These are phyloP conservation scores for Lolium multiflorum DNA, from an alignment of 176 grass and related monocot genomes.

Conservation along the genomic window DNA sequence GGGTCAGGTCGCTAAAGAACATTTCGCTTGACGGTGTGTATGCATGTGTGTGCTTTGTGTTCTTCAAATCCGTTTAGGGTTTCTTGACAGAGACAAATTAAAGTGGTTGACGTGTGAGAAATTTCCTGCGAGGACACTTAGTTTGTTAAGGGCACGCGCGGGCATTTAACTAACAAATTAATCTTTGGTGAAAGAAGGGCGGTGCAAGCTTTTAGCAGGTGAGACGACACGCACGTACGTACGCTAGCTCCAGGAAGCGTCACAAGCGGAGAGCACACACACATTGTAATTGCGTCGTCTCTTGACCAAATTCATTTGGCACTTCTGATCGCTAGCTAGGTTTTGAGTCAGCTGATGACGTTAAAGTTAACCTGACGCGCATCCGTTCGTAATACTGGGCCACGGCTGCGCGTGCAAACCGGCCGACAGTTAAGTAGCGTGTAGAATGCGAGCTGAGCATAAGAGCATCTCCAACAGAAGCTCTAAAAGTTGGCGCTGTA, in stretches of 20 bases:
- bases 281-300: not conserved
- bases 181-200: not conserved
- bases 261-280: not conserved
- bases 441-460: not conserved
- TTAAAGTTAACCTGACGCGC: not conserved
- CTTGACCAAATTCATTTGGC: not conserved
- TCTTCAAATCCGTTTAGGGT: not conserved
- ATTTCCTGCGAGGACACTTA: not conserved
- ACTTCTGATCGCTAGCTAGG: not conserved
- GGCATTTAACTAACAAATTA: constrained; percentile 4
- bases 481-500: too few species aligned
- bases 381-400: not conserved
- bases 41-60: not conserved
- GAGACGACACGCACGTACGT: not conserved
- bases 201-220: not conserved
- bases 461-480: too few species aligned
- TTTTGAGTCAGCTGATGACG: not conserved
- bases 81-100: not conserved
- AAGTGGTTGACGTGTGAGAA: not conserved
- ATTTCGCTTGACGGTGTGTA: not conserved
- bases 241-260: not conserved
- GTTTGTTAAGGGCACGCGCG: not conserved
- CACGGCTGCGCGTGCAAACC: not conserved
- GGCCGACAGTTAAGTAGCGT: not conserved
- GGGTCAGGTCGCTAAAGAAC: not conserved